A percentile compares a stretch with the other conserved stretches of the same genome.
Conservation (phyloP, 192 early-diverging fungal genomes). For the Linnemannia schmuckeri region DNA sequence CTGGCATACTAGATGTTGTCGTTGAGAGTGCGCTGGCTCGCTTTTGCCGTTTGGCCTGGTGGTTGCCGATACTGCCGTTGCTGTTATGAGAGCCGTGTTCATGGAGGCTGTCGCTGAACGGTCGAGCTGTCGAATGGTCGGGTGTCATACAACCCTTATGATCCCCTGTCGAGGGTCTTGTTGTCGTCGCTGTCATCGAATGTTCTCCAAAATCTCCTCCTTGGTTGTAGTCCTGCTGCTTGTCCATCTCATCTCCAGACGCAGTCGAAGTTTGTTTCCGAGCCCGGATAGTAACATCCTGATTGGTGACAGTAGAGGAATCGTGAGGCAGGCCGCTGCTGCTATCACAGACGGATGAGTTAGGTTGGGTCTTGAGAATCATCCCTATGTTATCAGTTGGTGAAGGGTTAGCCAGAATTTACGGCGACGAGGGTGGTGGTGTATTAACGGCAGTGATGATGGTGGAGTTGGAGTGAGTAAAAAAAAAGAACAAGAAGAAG, state of each 20-base stretch:
- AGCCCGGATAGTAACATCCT: too few relatives aligned
- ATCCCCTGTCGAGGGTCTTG: too few relatives aligned
- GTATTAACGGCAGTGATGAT: too few relatives aligned
- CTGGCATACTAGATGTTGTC: too few relatives aligned
- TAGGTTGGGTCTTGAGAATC: neutral
- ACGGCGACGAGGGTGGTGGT: neutral
- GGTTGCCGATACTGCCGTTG: neutral
- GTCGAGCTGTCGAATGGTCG: neutral
- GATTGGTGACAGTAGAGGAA: neutral
- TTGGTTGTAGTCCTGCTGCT: too few relatives aligned
- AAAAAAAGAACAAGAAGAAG: neutral
- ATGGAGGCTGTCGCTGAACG: neutral
- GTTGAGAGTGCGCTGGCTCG: neutral
- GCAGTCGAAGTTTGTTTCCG: too few relatives aligned
- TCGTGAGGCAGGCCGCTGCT: neutral
- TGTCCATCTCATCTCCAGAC: too few relatives aligned
- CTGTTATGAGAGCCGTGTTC: neutral
- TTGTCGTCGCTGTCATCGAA: too few relatives aligned
- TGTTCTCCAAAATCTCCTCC: too few relatives aligned
- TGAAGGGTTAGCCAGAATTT: neutral
- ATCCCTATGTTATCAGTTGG: neutral
- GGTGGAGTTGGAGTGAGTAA: too few relatives aligned
- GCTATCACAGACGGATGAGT: neutral
- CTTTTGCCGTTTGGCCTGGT: too few relatives aligned
- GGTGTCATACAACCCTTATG: neutral